Evolutionary conservation across 306 rosid species (phyloP).

Genomic region (Cucumis cinereus): DNA sequence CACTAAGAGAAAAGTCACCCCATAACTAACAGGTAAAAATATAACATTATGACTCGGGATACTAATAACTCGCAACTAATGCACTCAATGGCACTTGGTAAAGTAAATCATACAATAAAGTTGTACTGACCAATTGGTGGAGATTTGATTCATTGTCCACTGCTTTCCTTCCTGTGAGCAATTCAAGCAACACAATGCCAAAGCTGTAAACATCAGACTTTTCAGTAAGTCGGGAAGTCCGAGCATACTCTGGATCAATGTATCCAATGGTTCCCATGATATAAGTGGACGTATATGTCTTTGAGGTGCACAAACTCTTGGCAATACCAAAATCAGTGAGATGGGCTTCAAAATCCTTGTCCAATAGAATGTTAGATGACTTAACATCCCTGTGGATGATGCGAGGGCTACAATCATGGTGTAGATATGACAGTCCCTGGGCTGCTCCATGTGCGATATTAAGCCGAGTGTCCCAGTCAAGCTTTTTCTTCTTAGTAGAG

Average conservation of each 20-base stretch:
- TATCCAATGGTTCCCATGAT: conserved; percentile 95
- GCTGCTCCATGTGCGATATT: conserved; percentile 86
- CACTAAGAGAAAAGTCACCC: background rate
- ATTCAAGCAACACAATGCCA: conserved; percentile 83
- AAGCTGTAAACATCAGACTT: conserved; percentile 92
- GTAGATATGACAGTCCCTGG: conserved; percentile 85
- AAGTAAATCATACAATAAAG: background rate
- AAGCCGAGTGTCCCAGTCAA: conserved; percentile 71
- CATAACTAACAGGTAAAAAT: background rate
- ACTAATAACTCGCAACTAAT: background rate
- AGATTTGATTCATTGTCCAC: conserved; percentile 86
- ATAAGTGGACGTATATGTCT: conserved; percentile 73
- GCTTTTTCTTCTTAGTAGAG: conserved; percentile 53
- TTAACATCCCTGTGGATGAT: conserved; percentile 92
- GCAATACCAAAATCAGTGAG: conserved; percentile 95
- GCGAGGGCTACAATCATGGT: conserved; percentile 87
- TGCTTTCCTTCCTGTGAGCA: conserved; percentile 87
- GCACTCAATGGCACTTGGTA: background rate
- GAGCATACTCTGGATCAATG: conserved; percentile 92
- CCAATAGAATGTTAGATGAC: conserved; percentile 82
- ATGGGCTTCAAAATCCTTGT: conserved; percentile 76
- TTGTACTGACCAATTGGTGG: conserved; percentile 59
- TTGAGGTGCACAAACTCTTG: conserved; percentile 63
- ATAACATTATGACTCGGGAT: background rate
- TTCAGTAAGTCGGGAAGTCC: conserved; percentile 89